Base-by-base conservation (phyloP, 1,284 basidiomycete genomes). In the Tilletia horrida region DNA sequence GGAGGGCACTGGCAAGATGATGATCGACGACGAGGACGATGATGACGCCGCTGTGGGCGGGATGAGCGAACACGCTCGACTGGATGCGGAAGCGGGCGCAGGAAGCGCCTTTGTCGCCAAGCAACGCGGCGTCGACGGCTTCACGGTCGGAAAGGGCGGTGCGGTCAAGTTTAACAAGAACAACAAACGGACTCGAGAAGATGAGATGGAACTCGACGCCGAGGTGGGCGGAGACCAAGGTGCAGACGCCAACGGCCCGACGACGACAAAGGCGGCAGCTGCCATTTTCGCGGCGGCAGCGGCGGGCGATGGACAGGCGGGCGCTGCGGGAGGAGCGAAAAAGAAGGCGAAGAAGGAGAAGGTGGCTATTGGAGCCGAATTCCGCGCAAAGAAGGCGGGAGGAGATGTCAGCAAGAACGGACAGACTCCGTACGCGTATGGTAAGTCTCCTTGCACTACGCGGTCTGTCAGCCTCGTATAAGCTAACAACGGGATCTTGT, bases 131-230 rank as follows among this genome's bases (percentile, higher is more conserved):
- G 88, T 88, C 31, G 95, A 97, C 79, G 96, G 95, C 6, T 92
- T 93, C 83, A 89, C 87, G 0, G 88, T 92, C 40, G 91, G 91
- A 43, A 85, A 88, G 1, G 88, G 88, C 69, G 96, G 96, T 21
- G 88, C 87, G 44, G 84, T 97, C 80, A 95, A 93, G 83, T 96
- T 97, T 84, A 92, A 97, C 85, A 97, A 97, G 84, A 91, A 97
- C 77, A 81, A 77, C 71, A 81, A 81, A 66, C 74, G 79, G 11
- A 73, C 76, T 27, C 73, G 79, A 40, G 77, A 73, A 50, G 70
- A 72, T 23, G 79, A 81, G 52, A 73, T 70, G 62, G 74, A 77
- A 71, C 64, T 77, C 67, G 77, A 78, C 50, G 75, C 73, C 59
- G 71, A 75, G 66, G 71, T 73, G 31, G 72, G 68, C 2, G 43